Base-by-base conservation (phyloP, 768 basidiomycete species). In the Suillus fuscotomentosus region DNA sequence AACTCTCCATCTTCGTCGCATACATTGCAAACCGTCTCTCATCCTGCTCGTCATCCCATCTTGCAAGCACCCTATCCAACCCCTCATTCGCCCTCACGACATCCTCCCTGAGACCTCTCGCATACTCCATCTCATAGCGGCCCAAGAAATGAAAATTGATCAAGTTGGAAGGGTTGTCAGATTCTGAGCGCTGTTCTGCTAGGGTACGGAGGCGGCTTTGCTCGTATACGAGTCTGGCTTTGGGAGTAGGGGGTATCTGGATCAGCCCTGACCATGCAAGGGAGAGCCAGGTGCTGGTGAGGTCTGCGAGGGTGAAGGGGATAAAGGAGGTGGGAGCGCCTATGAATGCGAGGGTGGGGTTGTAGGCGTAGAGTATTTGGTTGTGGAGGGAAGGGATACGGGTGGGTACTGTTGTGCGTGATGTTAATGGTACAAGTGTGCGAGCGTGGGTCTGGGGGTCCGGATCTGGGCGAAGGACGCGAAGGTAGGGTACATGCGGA, bases 201-300 rank as follows among this genome's bases (percentile, higher is more conserved):
- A 79, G 69, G 0, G 59, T 59, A 0, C 66, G 60, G 24, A 84
- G 69, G 5, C 81, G 73, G 20, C 74, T 72, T 4, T 57, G 69
- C 67, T 84, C 83, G 47, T 78, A 82, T 5, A 22, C 70, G 10
- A 83, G 74, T 3, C 79, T 72, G 0, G 64, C 76, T 38, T 75
- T 73, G 2, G 68, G 10, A 1, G 79, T 77, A 24, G 69, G 59
- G 0, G 83, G 82, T 63, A 81, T 77, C 2, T 65, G 15, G 15
- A 78, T 67, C 36, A 69, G 63, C 2, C 73, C 67, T 3, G 66
- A 62, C 81, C 82, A 84, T 2, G 78, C 77, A 24, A 82, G 71
- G 1, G 82, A 69, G 47, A 86, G 76, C 81, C 81, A 84, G 3
- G 80, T 82, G 70, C 81, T 82, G n/a, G 75, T 75, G 54, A 86